Evolutionary conservation across 148 eudicot species (phyloP), one percentile per base, ranked within the genome.

Genomic region (Suaeda aralocaspica): DNA sequence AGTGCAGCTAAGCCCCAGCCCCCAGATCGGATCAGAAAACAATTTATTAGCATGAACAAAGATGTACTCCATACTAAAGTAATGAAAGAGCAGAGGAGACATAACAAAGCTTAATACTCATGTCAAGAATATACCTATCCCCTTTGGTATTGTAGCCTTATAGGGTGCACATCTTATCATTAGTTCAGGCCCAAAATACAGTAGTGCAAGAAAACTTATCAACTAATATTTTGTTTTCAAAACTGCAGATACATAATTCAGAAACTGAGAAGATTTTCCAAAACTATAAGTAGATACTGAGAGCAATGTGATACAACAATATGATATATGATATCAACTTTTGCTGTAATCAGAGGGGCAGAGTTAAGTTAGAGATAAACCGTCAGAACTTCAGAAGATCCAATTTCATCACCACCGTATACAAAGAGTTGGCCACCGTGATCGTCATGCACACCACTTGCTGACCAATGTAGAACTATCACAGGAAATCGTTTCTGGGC

Each of bases 311-410:
- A n/a, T 21, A 13, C 14, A 29, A 12, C 0, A 33, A 68, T 4
- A 64, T 33, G 39, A 50, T 44, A 19, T 64, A 28, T 30, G 42
- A 34, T 39, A 36, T 52, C 56, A 69, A 74, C 52, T 52, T 45
- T 16, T 4, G 25, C 34, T 22, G 44, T 5, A 73, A 61, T 42
- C 33, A 46, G 59, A 49, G 67, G 74, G 46, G 44, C 9, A 48
- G 65, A 60, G 49, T 58, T 56, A 72, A 45, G 66, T 72, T 49
- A 71, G 76, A 78, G 66, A 65, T 78, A 65, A 49, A 95, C 99
- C 87, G 99, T 91, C 36, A 95, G 81, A 81, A 91, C 97, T 91
- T 95, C 99, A 70, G 90, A 83, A 56, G 97, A 86, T 78, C 99
- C 99, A 59, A 91, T 88, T 67, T 86, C 87, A 77, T 86, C 97